A percentile compares a stretch with the other conserved stretches of the same genome.
These are phyloP conservation scores for Lipomyces starkeyi DNA, from an alignment of 805 yeast genomes.

Conservation along the genomic window DNA sequence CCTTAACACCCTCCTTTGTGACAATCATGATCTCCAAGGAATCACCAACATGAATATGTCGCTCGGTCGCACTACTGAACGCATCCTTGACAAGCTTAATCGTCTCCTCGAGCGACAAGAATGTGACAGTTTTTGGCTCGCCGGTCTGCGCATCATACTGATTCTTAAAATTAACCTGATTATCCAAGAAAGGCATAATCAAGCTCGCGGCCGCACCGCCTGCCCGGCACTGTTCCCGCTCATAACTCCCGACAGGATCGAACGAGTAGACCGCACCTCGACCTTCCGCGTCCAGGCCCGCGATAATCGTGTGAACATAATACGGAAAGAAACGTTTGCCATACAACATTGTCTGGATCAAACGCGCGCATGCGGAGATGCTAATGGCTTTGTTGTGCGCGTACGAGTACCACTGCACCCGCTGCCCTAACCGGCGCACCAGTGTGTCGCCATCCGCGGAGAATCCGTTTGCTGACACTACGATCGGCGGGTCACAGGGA, in stretches of 20 bases:
- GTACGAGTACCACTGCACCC: conserved; percentile 85
- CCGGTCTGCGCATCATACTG: conserved; percentile 86
- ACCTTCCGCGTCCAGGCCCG: conserved; percentile 91
- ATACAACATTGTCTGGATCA: conserved; percentile 85
- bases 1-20: conserved; percentile 89
- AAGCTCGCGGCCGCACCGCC: conserved; percentile 97
- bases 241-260: conserved; percentile 98
- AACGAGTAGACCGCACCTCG: conserved; percentile 94
- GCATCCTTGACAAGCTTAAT: conserved; percentile 89
- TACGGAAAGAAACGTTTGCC: conserved; percentile 96
- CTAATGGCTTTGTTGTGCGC: conserved; percentile 72
- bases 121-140: conserved; percentile 60
- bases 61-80: conserved; percentile 93
- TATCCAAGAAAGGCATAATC: conserved; percentile 96
- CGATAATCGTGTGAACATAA: conserved; percentile 92
- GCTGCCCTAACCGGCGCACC: conserved; percentile 71
- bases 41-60: conserved; percentile 98
- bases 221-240: conserved; percentile 95
- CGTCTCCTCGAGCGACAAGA: conserved; percentile 81
- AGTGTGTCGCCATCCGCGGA: conserved; percentile 93
- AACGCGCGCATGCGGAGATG: conserved; percentile 81
- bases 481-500: conserved; percentile 72
- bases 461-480: conserved; percentile 93
- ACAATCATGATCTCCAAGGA: conserved; percentile 89
- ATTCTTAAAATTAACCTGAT: conserved; percentile 94